phyloP scores from a whole-genome alignment of 371 early-diverging fungal genomes.

The Mucor mucedo region DNA sequence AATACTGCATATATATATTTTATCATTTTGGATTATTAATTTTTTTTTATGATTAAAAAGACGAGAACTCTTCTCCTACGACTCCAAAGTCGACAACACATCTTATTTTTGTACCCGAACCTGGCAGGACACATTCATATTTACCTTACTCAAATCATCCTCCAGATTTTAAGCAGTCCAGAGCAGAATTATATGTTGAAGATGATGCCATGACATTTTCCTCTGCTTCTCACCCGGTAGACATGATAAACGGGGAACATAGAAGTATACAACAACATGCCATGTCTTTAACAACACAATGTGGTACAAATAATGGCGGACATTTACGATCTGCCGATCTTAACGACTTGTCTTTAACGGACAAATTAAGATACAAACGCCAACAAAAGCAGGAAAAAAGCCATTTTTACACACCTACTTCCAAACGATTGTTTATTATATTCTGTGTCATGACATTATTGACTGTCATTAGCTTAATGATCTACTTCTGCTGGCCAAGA shows the following conservation, averaged over 20 bases:
- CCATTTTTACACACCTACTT: background rate
- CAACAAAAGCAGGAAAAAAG: background rate
- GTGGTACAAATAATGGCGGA: background rate
- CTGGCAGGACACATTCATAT: slow-evolving; percentile 36
- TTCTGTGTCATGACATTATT: background rate
- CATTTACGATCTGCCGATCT: background rate
- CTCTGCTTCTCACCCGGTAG: slow-evolving; percentile 12
- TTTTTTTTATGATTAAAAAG: background rate
- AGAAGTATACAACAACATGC: background rate
- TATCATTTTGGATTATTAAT: background rate
- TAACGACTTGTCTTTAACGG: background rate
- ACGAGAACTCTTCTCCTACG: slow-evolving; percentile 4
- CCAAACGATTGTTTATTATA: background rate
- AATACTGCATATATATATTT: background rate
- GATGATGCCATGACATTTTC: slow-evolving; percentile 20
- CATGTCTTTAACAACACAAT: background rate
- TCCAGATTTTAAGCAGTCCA: slow-evolving; percentile 28
- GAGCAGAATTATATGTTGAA: slow-evolving; percentile 29
- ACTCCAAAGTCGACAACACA: slow-evolving; percentile 19
- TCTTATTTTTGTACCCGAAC: slow-evolving; percentile 17
- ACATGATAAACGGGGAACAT: slow-evolving; percentile 23
- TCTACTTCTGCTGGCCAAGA: slow-evolving; percentile 33
- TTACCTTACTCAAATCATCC: slow-evolving; percentile 43
- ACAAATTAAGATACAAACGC: slow-evolving; percentile 8
- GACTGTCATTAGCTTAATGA: slow-evolving; percentile 3